Base-by-base conservation (phyloP, 2,329 filamentous ascomycete species). In the Akanthomyces lecanii region DNA sequence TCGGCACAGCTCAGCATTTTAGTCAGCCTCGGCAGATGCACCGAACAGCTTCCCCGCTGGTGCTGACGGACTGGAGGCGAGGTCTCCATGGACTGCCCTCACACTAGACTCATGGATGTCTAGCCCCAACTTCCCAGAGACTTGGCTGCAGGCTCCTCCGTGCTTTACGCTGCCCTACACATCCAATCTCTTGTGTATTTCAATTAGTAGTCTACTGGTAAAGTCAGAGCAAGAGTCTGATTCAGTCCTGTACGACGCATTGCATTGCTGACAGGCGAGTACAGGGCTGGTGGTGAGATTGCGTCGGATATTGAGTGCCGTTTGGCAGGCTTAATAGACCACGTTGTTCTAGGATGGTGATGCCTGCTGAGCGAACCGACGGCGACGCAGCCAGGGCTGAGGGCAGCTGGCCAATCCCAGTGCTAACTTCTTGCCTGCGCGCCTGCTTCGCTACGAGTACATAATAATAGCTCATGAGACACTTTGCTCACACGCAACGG, bases 11-110 rank as follows among this genome's bases (percentile, higher is more conserved):
- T 28, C 12, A 40, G 47, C 5, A 7, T 4, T 51, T 51, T 52
- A 33, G 36, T 52, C 57, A 60, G 47, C 57, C 30, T 60, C 36
- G 45, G 45, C 45, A 59, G 33, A 51, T 42, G 28, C 57, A 21
- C 45, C 57, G 47, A 51, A 52, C 50, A 23, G 25, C 21, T 33
- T 60, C 36, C 47, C 57, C 57, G 47, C 57, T 52, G 47, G 18
- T 60, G 57, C 57, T 60, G 45, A 52, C 47, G 23, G 16, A 33
- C 3, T 38, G 25, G 16, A 18, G 12, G 16, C 23, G 5, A 50
- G 25, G 11, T 10, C 14, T 11, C 11, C 47, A 16, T 28, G 25
- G 47, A 5, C 47, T 33, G 12, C 10, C 47, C 16, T 50, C 47
- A 18, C 47, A 30, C 47, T 50, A 28, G 50, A 33, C 28, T 53